A percentile compares a stretch with the other conserved stretches of the same genome.
These are phyloP conservation scores for Cladophialophora carrionii DNA, from an alignment of 2,329 filamentous ascomycete species.

Conservation along the genomic window DNA sequence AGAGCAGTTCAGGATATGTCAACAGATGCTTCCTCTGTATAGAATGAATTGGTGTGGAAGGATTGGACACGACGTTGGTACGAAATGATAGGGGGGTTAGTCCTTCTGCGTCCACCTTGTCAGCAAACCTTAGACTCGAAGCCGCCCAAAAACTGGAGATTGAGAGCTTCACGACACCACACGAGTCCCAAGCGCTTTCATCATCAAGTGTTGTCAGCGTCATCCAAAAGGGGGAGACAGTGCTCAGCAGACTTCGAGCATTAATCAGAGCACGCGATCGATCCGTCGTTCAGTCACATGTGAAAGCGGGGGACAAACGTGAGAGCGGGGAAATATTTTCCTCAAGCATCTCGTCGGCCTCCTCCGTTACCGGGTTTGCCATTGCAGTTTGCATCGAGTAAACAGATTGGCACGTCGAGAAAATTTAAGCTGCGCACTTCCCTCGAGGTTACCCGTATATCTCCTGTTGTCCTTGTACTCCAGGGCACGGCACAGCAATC, in stretches of 20 bases:
- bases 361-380: conserved; percentile 7
- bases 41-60: background rate
- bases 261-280: background rate
- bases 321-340: conserved; percentile 6
- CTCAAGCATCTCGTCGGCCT: background rate
- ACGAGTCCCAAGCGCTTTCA: background rate
- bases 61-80: background rate
- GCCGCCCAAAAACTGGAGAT: background rate
- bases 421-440: background rate
- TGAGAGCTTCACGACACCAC: background rate
- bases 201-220: background rate
- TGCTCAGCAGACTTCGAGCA: background rate
- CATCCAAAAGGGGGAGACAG: background rate
- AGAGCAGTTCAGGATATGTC: background rate
- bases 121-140: background rate
- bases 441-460: too few species aligned
- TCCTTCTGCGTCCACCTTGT: background rate
- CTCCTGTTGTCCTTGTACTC: background rate
- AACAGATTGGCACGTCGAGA: conserved; percentile 4
- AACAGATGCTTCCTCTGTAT: background rate
- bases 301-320: background rate
- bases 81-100: too few species aligned
- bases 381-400: conserved; percentile 20
- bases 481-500: background rate
- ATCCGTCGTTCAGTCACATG: background rate